Evolutionary conservation across 352 stramenopile species (phyloP), one percentile per base, ranked within the genome.

Genomic region (Phytophthora idaei): DNA sequence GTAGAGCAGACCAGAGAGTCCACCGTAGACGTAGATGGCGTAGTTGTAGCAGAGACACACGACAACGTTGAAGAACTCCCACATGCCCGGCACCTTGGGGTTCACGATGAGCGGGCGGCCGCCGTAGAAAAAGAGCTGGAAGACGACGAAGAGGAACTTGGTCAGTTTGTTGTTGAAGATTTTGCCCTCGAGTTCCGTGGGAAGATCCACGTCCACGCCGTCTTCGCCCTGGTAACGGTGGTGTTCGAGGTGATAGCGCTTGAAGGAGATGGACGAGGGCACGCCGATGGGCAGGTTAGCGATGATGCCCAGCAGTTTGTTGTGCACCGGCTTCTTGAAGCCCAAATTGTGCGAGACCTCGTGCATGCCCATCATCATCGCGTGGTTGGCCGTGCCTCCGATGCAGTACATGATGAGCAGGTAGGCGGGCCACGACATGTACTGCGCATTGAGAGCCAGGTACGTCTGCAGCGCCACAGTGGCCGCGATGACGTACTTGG

Each of bases 161-260:
- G 81, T 79, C 45, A 90, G 29, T 57, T 83, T 93, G 64, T 79
- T 92, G 69, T 72, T 81, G 74, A 99, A 97, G 55, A 98, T 85
- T 55, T 90, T 84, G 45, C 80, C 93, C 74, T 99, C 97, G 11
- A 89, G 60, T 4, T 85, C 67, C 1, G 94, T 98, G 0, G 97
- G 95, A 34, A 99, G 87, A 64, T 99, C 97, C 7, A 97, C 86
- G 74, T 99, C 96, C 11, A 98, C 76, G 53, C 88, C 85, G 50
- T 98, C 85, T 41, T 97, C 91, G 50, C 97, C 97, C 77, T 98
- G 93, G 74, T 97, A 98, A 25, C 93, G 89, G 80, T 99, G 97
- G 85, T 99, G 97, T 66, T 98, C 95, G 74, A 98, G 91, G 78
- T 99, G 97, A 80, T 99, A 99, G 10, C 93, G 78, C 79, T 98